Percentiles rank a stretch among this genome's conserved stretches.
Conservation (phyloP, 768 basidiomycete genomes). For the Piloderma croceum region DNA sequence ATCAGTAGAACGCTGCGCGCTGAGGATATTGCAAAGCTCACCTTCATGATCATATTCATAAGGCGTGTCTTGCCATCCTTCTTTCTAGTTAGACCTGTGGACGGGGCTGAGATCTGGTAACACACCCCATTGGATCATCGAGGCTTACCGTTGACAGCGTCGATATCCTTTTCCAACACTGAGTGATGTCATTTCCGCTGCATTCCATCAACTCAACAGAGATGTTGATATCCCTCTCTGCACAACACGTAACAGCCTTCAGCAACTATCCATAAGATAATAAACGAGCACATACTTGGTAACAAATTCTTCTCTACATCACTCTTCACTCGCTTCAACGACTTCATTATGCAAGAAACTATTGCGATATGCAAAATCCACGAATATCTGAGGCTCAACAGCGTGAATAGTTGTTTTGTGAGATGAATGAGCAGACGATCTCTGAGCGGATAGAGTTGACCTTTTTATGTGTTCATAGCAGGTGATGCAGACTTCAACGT, state of each 20-base stretch:
- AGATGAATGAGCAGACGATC: slow-evolving; percentile 87
- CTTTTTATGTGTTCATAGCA: slow-evolving; percentile 98
- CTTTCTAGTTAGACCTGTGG: slow-evolving; percentile 80
- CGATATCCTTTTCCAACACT: slow-evolving; percentile 96
- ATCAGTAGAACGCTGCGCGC: slow-evolving; percentile 1
- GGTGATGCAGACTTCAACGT: slow-evolving; percentile 93
- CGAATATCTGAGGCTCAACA: slow-evolving; percentile 96
- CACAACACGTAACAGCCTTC: slow-evolving; percentile 2
- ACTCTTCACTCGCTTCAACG: slow-evolving; percentile 88
- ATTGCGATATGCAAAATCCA: slow-evolving; percentile 85
- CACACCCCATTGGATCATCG: background rate
- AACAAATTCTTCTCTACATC: slow-evolving; percentile 96
- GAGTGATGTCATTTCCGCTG: slow-evolving; percentile 97
- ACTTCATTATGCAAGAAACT: slow-evolving; percentile 91
- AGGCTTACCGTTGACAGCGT: slow-evolving; percentile 90
- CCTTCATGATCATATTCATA: slow-evolving; percentile 99
- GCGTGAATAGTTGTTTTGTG: slow-evolving; percentile 87
- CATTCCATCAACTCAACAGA: slow-evolving; percentile 95
- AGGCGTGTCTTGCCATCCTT: slow-evolving; percentile 97
- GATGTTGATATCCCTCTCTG: slow-evolving; percentile 98
- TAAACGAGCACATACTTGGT: slow-evolving; percentile 56
- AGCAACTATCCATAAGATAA: background rate
- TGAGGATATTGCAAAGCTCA: slow-evolving; percentile 23
- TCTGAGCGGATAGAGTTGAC: slow-evolving; percentile 93
- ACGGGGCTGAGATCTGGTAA: background rate